A percentile compares a stretch with the other conserved stretches of the same genome.
phyloP scores from a whole-genome alignment of 2,329 filamentous ascomycete genomes.

The Podosphaera fusca region DNA sequence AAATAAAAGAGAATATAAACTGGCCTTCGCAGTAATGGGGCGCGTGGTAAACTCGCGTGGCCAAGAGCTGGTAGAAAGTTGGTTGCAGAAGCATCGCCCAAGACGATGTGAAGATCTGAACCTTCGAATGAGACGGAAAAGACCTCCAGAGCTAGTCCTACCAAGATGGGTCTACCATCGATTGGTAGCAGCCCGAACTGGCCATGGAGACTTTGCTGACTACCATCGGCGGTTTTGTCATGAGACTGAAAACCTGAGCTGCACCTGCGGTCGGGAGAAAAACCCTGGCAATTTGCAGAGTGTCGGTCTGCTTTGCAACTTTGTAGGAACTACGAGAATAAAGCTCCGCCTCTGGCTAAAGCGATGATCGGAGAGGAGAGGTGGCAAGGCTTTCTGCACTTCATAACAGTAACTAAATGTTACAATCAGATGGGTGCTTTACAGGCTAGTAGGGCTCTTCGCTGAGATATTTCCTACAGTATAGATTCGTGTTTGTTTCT shows the following conservation, averaged over 20 bases:
- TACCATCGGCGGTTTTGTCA: too few species aligned
- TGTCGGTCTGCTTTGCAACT: neutral
- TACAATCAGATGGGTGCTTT: too few species aligned
- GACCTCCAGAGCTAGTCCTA: neutral
- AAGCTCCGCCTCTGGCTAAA: neutral
- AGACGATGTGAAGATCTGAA: neutral
- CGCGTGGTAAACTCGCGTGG: neutral
- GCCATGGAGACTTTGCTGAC: too few species aligned
- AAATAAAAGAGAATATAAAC: neutral
- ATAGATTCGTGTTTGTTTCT: too few species aligned
- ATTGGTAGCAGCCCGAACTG: too few species aligned
- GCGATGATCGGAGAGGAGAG: neutral
- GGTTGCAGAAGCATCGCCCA: neutral
- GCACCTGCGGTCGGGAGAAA: neutral
- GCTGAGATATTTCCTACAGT: too few species aligned
- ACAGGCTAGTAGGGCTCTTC: too few species aligned
- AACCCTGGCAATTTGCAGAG: neutral
- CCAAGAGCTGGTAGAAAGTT: neutral
- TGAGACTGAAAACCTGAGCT: neutral
- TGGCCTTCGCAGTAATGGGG: neutral
- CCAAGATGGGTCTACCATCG: neutral
- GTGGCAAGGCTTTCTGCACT: too few species aligned
- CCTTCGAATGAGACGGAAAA: neutral
- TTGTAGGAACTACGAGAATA: neutral
- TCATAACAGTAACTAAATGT: too few species aligned